These are phyloP conservation scores for Monosiga brevicollis DNA, from an alignment of 78 protist species.

Conservation along the genomic window DNA sequence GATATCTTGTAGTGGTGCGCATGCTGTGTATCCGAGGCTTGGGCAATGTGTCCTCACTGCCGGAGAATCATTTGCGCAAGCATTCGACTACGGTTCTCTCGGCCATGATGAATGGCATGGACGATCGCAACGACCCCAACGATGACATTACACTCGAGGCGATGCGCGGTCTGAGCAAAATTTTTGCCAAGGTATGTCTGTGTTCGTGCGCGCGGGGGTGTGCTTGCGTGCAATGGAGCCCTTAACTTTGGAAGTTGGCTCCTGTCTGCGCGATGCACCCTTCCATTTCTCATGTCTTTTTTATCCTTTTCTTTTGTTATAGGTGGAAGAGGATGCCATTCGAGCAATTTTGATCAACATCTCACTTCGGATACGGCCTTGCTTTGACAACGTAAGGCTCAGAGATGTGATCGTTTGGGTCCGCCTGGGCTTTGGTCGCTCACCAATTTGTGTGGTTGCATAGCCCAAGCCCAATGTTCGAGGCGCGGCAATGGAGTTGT, in stretches of 20 bases:
- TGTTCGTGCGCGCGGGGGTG: not conserved
- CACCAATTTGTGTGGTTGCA: too few relatives aligned
- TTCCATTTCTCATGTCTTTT: not conserved
- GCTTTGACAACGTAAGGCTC: conserved; percentile 44
- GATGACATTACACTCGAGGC: conserved; percentile 53
- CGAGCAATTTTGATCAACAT: conserved; percentile 54
- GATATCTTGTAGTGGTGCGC: conserved; percentile 5
- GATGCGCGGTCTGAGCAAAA: conserved; percentile 46
- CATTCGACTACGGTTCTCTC: conserved; percentile 51
- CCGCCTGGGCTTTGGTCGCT: too few relatives aligned
- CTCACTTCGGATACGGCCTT: conserved; percentile 48
- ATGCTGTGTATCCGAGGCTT: conserved; percentile 41
- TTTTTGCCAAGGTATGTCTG: not conserved
- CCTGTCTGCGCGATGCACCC: not conserved
- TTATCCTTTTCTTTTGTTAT: conserved; percentile 21
- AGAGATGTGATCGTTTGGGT: too few relatives aligned
- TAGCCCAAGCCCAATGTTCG: conserved; percentile 41
- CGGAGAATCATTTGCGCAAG: conserved; percentile 39
- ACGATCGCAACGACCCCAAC: conserved; percentile 32
- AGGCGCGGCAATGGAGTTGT: conserved; percentile 46
- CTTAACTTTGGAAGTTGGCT: not conserved
- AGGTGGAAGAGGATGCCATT: conserved; percentile 35
- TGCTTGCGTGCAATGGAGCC: not conserved
- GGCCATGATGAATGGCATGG: conserved; percentile 44
- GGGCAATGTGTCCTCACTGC: conserved; percentile 29